Base-by-base conservation (phyloP, 2,329 filamentous ascomycete species). In the Penicillium sp. region DNA sequence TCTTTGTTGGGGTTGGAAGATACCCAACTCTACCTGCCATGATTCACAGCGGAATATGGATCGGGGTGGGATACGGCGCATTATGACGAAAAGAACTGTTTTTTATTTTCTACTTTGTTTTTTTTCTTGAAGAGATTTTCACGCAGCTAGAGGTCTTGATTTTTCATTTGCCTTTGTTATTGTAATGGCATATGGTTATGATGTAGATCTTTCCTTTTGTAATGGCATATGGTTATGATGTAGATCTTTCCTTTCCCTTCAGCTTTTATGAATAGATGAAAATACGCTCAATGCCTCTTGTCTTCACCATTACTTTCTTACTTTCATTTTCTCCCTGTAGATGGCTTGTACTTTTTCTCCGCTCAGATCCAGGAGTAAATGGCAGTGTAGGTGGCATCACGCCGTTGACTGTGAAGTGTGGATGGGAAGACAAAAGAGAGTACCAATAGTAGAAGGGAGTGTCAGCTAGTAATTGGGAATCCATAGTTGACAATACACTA, bases 161-260 rank as follows among this genome's bases (percentile, higher is more conserved):
- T 31, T 48, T 48, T 46, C 52, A 54, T 51, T 50, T 49, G 55
- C 44, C 54, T 41, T 50, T 56, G 42, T 55, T 46, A 41, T 54
- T 41, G 50, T 58, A 57, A 58, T 59, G 58, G 58, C 54, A 57
- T 41, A 51, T 44, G 40, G 41, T 60, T 58, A 58, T 58, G 58
- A 58, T 58, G 56, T 61, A 61, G 59, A 61, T 55, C 51, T 51
- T 54, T 58, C 49, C 31, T 53, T n/a, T 54, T 41, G 50, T 58
- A 57, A 58, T 59, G 58, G 58, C 54, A 57, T 41, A 51, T 44
- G 40, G 41, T 60, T 58, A 58, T 58, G 58, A 58, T 58, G 56
- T 61, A 61, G 59, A 61, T 55, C 51, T 51, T 54, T 58, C 49
- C 31, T 53, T 46, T 48, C n/a, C 25, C 13, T 22, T 34, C 11